Evolutionary conservation across 163 green algal species (phyloP), one percentile per base, ranked within the genome.

Genomic region (Chlorella variabilis): DNA sequence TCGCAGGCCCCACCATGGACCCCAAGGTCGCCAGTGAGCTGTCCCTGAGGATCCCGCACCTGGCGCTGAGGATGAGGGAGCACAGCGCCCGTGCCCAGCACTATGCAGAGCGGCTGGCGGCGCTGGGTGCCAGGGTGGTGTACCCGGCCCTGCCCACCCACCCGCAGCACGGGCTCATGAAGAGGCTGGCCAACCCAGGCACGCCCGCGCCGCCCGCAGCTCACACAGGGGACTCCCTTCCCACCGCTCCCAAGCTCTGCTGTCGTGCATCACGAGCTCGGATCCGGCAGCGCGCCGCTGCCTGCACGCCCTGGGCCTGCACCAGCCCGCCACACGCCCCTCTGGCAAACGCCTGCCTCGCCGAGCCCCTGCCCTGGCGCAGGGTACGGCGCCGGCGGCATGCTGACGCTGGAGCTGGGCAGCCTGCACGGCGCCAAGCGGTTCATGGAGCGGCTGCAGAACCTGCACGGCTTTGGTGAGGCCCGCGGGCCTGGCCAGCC

Each of bases 371-470:
- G 5, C n/a, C 11, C 36, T 18, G 25, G 21, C 34, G 31, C 73
- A 80, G 87, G 83, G 1, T 95, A 95, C 67, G 91, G 91, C 38
- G 77, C 45, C 25, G 91, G 91, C 34, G 91, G 91, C 45, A 83
- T 95, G 74, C 56, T 95, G 58, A 91, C 89, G 0, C 8, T 95
- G 58, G 86, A 95, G 71, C 69, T 92, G 82, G 79, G 79, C 21
- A 85, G 49, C n/a, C 75, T 81, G 1, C 73, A 78, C 21, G 51
- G 63, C 0, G 91, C 89, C 4, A 85, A 91, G 39, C 70, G 78
- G 45, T 87, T 95, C 61, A 94, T 95, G 91, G 89, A 95, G 86
- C 83, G 87, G 6, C 83, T 93, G 54, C 91, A 95, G 75, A 95
- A 95, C 87, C 87, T 88, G 70, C 84, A 91, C 71, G 77, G 84